A percentile compares a stretch with the other conserved stretches of the same genome.
These are phyloP conservation scores for Claviceps pazoutovae DNA, from an alignment of 2,329 filamentous ascomycete species.

Conservation along the genomic window DNA sequence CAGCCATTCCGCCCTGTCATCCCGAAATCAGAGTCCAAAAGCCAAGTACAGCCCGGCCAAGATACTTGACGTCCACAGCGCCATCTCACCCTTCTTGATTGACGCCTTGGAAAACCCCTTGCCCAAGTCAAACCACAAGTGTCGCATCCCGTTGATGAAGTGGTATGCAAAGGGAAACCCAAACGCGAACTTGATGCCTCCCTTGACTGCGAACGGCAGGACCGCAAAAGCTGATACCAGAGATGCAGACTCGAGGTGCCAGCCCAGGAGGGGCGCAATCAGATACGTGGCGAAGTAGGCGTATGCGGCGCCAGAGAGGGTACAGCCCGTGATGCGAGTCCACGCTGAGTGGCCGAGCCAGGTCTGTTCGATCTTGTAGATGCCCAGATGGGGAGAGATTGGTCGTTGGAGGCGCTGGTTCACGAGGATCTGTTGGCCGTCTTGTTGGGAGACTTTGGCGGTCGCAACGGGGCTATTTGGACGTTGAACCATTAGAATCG, in stretches of 20 bases:
- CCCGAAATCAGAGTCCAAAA: conserved; percentile 29
- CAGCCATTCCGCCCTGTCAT: background rate
- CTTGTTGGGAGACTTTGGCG: conserved; percentile 37
- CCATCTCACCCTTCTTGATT: conserved; percentile 32
- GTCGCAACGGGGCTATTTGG: conserved; percentile 36
- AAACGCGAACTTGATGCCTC: conserved; percentile 37
- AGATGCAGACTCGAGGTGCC: conserved; percentile 44
- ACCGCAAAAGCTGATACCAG: conserved; percentile 46
- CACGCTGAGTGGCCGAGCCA: conserved; percentile 60
- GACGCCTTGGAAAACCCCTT: conserved; percentile 35
- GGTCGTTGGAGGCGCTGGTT: conserved; percentile 71
- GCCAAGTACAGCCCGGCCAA: conserved; percentile 29
- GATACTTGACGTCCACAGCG: conserved; percentile 34
- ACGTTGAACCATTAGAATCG: background rate
- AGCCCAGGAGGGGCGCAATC: conserved; percentile 56
- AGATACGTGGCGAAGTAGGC: conserved; percentile 71
- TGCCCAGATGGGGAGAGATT: conserved; percentile 68
- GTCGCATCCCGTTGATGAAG: conserved; percentile 39
- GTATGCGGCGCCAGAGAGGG: conserved; percentile 63
- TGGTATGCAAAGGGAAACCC: conserved; percentile 49
- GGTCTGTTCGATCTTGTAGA: conserved; percentile 79
- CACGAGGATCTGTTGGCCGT: conserved; percentile 54
- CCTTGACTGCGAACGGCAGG: conserved; percentile 46
- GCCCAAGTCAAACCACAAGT: conserved; percentile 38
- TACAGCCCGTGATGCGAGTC: conserved; percentile 72